A percentile compares a stretch with the other conserved stretches of the same genome.
Conservation (phyloP, 768 basidiomycete species). For the Lentinula guzmanii region DNA sequence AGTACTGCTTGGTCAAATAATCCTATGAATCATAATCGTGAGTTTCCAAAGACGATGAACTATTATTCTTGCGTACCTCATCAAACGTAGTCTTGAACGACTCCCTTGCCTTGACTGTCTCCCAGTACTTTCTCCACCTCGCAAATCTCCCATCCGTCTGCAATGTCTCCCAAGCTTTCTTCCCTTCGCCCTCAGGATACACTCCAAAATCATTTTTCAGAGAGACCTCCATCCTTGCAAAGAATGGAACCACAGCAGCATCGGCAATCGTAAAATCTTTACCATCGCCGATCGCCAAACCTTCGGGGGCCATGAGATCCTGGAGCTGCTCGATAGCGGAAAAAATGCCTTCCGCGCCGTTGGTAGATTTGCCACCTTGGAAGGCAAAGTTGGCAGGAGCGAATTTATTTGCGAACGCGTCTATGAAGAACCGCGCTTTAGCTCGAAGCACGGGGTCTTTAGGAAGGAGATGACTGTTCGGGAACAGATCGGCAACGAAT, state of each 20-base stretch:
- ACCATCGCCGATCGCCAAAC: conserved; percentile 24
- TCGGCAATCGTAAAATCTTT: conserved; percentile 56
- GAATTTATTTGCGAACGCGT: conserved; percentile 43
- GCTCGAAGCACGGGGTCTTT: conserved; percentile 52
- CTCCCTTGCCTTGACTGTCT: conserved; percentile 20
- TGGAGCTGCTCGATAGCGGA: conserved; percentile 43
- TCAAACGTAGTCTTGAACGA: conserved; percentile 5
- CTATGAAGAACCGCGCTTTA: conserved; percentile 57
- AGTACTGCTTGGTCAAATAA: not conserved
- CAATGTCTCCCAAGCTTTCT: conserved; percentile 34
- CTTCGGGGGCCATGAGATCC: conserved; percentile 38
- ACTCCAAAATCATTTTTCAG: conserved; percentile 47
- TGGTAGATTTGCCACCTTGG: conserved; percentile 27
- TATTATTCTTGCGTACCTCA: not conserved
- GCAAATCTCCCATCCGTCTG: conserved; percentile 38
- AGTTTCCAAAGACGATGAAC: not conserved
- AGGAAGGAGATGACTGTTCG: conserved; percentile 39
- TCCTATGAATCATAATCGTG: not conserved
- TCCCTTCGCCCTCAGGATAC: conserved; percentile 43
- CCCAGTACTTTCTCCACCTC: conserved; percentile 43
- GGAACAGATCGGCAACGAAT: conserved; percentile 58
- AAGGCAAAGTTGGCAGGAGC: conserved; percentile 29
- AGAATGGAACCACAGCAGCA: conserved; percentile 52
- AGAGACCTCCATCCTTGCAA: conserved; percentile 42
- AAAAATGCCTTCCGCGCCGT: conserved; percentile 28